Evolutionary conservation across 2,329 filamentous ascomycete genomes (phyloP).

Genomic region (Davidsoniella australis): DNA sequence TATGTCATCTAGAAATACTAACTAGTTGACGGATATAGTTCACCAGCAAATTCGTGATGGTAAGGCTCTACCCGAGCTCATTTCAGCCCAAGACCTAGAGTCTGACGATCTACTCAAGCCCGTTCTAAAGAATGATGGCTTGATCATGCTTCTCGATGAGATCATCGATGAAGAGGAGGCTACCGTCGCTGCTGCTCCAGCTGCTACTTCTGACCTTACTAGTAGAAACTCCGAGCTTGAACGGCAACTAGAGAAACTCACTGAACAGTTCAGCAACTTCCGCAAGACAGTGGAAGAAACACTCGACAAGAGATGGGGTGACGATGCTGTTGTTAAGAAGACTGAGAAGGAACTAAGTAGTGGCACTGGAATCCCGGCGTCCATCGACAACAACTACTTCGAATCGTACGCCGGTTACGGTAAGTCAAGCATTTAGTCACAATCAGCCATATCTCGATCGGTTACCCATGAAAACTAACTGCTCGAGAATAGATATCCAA

Average conservation of each 20-base stretch:
- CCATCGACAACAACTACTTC: slow-evolving; percentile 32
- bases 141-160: slow-evolving; percentile 78
- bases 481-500: slow-evolving; percentile 44
- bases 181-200: slow-evolving; percentile 7
- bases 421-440: slow-evolving; percentile 20
- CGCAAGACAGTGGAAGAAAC: slow-evolving; percentile 48
- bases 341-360: slow-evolving; percentile 16
- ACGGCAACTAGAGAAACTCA: slow-evolving; percentile 39
- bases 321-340: slow-evolving; percentile 20
- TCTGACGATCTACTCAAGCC: slow-evolving; percentile 72
- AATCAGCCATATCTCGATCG: not conserved
- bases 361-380: slow-evolving; percentile 16
- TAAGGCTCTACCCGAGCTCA: slow-evolving; percentile 34
- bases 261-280: slow-evolving; percentile 51
- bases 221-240: slow-evolving; percentile 24
- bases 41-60: slow-evolving; percentile 30
- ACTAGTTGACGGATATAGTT: slow-evolving; percentile 20
- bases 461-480: not conserved
- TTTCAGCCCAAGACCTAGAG: slow-evolving; percentile 45
- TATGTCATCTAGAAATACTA: not conserved
- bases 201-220: not conserved
- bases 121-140: slow-evolving; percentile 71
- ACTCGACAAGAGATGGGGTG: slow-evolving; percentile 46
- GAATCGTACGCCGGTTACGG: slow-evolving; percentile 47
- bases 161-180: slow-evolving; percentile 32